Evolutionary conservation across 371 early-diverging fungal genomes (phyloP), one percentile per base, ranked within the genome.

Genomic region (Mucor indicus): DNA sequence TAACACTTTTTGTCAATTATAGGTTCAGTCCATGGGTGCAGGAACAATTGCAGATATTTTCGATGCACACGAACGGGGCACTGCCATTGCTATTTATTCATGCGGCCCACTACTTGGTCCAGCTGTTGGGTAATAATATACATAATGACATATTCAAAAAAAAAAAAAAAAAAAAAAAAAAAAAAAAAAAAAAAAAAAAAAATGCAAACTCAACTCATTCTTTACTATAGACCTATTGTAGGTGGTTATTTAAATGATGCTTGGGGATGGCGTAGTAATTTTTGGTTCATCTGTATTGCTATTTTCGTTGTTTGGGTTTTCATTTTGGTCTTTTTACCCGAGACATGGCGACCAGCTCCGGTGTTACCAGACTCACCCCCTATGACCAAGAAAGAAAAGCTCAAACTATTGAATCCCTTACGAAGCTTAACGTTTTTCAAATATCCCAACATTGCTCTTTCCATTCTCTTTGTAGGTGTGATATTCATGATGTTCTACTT

Each of bases 41-140:
- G 75, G 69, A 9, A 75, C 72, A 1, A 60, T 75, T 13, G 52
- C 67, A 5, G 75, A 75, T 38, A 64, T 71, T 11, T 75, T 64
- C 35, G 63, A 61, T 13, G 57, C 69, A 5, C 48, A 50, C 22
- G 60, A 75, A 36, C 59, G 72, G 10, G 75, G 75, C 5, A 41
- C 55, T 21, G 75, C 69, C 32, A 64, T 71, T 45, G 55, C 67
- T 11, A 55, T 37, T 35, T 71, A 71, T 42, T 57, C 59, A 0
- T 49, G 60, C n/a, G 76, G 76, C 7, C 72, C 72, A 3, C 35
- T 75, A 2, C 36, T 72, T 2, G 60, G 54, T 3, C 67, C 72
- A 16, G 68, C 72, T 1, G 10, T 67, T n/a, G 72, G 65, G 69
- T 69, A 56, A 41, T 37, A 15, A 38, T 3, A 23, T 33, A 31